A percentile compares a stretch with the other conserved stretches of the same genome.
phyloP scores from a whole-genome alignment of 2,329 filamentous ascomycete species.

The Alternaria atra region DNA sequence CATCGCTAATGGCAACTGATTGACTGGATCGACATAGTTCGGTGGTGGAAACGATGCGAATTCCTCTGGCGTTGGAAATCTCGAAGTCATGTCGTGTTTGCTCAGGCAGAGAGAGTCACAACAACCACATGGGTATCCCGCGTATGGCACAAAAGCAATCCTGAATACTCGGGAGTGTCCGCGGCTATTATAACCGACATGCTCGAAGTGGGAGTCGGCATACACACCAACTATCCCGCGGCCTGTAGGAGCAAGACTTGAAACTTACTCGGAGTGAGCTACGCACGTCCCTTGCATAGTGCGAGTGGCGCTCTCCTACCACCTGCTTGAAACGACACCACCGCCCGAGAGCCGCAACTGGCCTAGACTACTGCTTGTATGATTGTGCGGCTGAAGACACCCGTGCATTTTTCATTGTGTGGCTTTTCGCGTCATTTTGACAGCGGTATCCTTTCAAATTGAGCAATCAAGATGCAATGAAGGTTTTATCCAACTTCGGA shows the following conservation, averaged over 20 bases:
- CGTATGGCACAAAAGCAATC: slow-evolving; percentile 8
- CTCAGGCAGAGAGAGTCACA: not conserved
- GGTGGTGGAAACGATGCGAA: slow-evolving; percentile 37
- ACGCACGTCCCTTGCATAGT: slow-evolving; percentile 12
- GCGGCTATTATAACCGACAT: slow-evolving; percentile 18
- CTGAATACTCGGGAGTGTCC: slow-evolving; percentile 11
- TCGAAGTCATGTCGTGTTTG: slow-evolving; percentile 31
- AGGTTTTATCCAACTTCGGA: not conserved
- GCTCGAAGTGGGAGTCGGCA: slow-evolving; percentile 2
- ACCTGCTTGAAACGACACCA: slow-evolving; percentile 16
- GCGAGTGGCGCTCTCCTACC: slow-evolving; percentile 6
- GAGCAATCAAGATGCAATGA: not conserved
- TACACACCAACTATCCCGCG: slow-evolving; percentile 6
- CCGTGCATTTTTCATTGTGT: not conserved
- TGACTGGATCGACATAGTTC: slow-evolving; percentile 43
- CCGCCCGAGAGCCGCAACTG: slow-evolving; percentile 5
- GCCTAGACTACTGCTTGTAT: not conserved
- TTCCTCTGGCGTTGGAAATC: slow-evolving; percentile 37
- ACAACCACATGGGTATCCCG: not conserved
- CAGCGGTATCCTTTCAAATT: not conserved
- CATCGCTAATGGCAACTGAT: slow-evolving; percentile 32
- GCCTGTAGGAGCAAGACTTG: slow-evolving; percentile 6
- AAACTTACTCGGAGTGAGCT: slow-evolving; percentile 12
- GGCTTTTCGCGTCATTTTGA: not conserved
- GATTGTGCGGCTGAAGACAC: not conserved